Base-by-base conservation (phyloP, 352 stramenopile species). In the Phytopythium delawarense region DNA sequence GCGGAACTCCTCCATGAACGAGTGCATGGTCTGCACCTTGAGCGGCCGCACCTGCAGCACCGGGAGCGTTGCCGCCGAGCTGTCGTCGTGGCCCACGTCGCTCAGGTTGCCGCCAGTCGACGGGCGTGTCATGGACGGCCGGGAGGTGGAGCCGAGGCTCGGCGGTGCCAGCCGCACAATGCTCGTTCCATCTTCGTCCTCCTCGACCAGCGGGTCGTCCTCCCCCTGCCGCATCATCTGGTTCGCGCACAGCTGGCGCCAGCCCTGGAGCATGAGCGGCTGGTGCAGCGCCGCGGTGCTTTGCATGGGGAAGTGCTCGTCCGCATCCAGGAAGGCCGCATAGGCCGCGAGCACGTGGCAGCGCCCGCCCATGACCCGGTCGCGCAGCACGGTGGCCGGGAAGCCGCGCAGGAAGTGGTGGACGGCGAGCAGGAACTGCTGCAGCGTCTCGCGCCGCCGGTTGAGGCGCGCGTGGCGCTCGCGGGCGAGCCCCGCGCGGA, bases 1-100 rank as follows among this genome's bases (percentile, higher is more conserved):
- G 61, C 84, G 87, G 56, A 90, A 92, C 50, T 92, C 84, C 57
- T 92, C 84, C 68, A 92, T 78, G 70, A 91, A 89, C 55, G 79
- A 81, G 62, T 91, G 74, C 72, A 91, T 77, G 9, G 84, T 91
- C 62, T 84, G 78, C 23, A 91, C 76, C 16, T 73, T 75, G 49
- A 92, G 65, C 1, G 72, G 64, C 59, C 88, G 86, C 23, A 91
- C 72, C 37, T 84, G 71, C 20, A 92, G 67, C 21, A 67, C 60
- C 1, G 81, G 84, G 7, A 92, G 69, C 3, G 65, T 60, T 16
- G 59, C 39, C 12, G 37, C 44, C 44, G 46, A 35, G 51, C 18
- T 23, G 51, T 40, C 37, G 18, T 45, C 51, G 63, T 62, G 13
- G 30, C 13, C 2, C 54, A n/a, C 8, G 15, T 67, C 46, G 32